phyloP scores from a whole-genome alignment of 139 green algal genomes.

The Eudorina sp. region DNA sequence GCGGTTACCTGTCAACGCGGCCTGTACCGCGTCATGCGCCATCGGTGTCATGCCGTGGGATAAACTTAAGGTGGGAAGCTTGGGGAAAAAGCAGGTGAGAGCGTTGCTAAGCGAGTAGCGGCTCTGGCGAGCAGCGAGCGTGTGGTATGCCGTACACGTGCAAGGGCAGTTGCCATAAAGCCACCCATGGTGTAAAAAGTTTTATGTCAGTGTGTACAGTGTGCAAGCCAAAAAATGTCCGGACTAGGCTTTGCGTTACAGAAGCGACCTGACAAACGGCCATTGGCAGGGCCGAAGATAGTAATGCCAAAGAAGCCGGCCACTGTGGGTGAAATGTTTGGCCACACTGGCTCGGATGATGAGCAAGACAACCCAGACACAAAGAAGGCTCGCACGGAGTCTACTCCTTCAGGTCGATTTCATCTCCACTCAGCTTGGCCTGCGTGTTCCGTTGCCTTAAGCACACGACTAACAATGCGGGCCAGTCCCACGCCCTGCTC shows the following conservation, averaged over 20 bases:
- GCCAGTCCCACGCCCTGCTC: slow-evolving; percentile 14
- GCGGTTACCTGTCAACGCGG: too few species aligned
- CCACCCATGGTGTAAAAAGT: too few species aligned
- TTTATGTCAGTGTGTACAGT: not conserved
- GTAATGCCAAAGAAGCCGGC: slow-evolving; percentile 36
- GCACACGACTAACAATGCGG: not conserved
- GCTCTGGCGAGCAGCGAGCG: too few species aligned
- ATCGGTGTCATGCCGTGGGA: too few species aligned
- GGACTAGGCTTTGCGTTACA: slow-evolving; percentile 19
- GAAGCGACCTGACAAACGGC: slow-evolving; percentile 10
- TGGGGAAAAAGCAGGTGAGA: too few species aligned
- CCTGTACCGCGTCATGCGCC: too few species aligned
- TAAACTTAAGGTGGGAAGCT: too few species aligned
- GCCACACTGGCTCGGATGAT: slow-evolving; percentile 4
- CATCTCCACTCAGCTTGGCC: not conserved
- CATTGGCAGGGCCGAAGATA: slow-evolving; percentile 12
- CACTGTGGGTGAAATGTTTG: slow-evolving; percentile 2
- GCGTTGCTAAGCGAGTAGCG: too few species aligned
- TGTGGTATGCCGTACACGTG: too few species aligned
- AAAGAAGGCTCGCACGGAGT: slow-evolving; percentile 2
- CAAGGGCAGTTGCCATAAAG: too few species aligned
- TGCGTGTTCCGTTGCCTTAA: not conserved
- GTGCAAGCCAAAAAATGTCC: slow-evolving; percentile 9
- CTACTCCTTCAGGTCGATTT: slow-evolving; percentile 22
- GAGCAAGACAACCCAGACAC: not conserved